These are phyloP conservation scores for Ophiocordyceps australis DNA, from an alignment of 2,329 filamentous ascomycete genomes.

Conservation along the genomic window DNA sequence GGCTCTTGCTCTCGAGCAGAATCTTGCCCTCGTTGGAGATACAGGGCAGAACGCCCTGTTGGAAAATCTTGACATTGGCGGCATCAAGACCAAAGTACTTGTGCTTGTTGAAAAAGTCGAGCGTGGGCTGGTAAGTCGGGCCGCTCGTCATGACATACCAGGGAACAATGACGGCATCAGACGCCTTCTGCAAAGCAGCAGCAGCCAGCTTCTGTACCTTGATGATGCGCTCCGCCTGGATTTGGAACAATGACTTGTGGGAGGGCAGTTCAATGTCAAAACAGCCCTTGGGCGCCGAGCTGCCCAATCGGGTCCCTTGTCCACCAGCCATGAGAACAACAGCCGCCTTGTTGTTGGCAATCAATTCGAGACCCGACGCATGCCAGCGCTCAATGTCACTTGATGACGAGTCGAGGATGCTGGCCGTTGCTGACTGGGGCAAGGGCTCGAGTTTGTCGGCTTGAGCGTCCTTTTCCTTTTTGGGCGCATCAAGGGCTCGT, in stretches of 20 bases:
- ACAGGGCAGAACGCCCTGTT: slow-evolving; percentile 92
- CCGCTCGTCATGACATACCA: slow-evolving; percentile 99
- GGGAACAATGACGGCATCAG: slow-evolving; percentile 47
- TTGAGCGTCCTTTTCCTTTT: slow-evolving; percentile 38
- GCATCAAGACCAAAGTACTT: slow-evolving; percentile 77
- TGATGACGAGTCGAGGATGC: slow-evolving; percentile 72
- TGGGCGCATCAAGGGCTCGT: slow-evolving; percentile 61
- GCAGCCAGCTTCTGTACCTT: slow-evolving; percentile 71
- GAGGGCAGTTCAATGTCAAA: slow-evolving; percentile 92
- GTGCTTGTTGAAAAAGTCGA: slow-evolving; percentile 80
- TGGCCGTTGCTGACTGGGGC: slow-evolving; percentile 70
- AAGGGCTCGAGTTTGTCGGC: slow-evolving; percentile 60
- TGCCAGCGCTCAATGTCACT: slow-evolving; percentile 76
- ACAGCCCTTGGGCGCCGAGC: slow-evolving; percentile 91
- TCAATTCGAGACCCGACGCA: slow-evolving; percentile 59
- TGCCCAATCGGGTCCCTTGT: slow-evolving; percentile 86
- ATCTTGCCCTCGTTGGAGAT: slow-evolving; percentile 98
- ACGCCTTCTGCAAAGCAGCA: slow-evolving; percentile 44
- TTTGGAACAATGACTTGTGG: slow-evolving; percentile 88
- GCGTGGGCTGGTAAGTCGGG: slow-evolving; percentile 79
- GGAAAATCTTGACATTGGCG: slow-evolving; percentile 81
- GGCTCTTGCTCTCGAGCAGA: slow-evolving; percentile 74
- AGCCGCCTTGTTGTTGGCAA: slow-evolving; percentile 56
- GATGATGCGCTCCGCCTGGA: slow-evolving; percentile 85
- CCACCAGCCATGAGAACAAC: slow-evolving; percentile 96